Percentiles rank a stretch among this genome's conserved stretches.
Evolutionary conservation across 2,329 filamentous ascomycete species (phyloP).

Genomic region (Neocatenulostroma microsporum): DNA sequence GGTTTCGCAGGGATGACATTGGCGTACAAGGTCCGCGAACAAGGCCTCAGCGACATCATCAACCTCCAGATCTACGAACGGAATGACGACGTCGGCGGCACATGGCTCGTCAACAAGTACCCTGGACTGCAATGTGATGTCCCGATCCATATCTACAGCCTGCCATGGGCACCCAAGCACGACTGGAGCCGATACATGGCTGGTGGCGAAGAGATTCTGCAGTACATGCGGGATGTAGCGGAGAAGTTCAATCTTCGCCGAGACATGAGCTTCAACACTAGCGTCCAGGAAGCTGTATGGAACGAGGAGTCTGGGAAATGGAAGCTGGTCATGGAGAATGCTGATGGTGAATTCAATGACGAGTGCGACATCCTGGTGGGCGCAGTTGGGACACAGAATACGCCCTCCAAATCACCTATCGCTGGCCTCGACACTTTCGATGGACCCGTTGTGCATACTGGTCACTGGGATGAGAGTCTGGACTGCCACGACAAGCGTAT

Average conservation of each 20-base stretch:
- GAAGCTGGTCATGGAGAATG: conserved; percentile 27
- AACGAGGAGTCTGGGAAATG: conserved; percentile 31
- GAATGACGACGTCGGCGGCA: conserved; percentile 34
- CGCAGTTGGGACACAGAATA: conserved; percentile 21
- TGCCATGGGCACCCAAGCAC: conserved; percentile 28
- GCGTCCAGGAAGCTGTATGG: conserved; percentile 33
- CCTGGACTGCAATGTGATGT: conserved; percentile 38
- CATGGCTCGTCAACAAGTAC: conserved; percentile 35
- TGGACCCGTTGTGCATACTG: conserved; percentile 29
- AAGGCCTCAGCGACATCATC: conserved; percentile 24
- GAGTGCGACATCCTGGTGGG: conserved; percentile 32
- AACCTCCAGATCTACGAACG: conserved; percentile 38
- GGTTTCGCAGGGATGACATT: conserved; percentile 33
- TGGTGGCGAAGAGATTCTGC: conserved; percentile 33
- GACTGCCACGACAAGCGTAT: conserved; percentile 24
- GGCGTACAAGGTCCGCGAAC: conserved; percentile 35
- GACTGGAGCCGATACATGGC: conserved; percentile 29
- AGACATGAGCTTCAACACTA: conserved; percentile 31
- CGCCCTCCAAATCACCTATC: conserved; percentile 29
- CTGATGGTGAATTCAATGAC: conserved; percentile 20
- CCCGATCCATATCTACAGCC: conserved; percentile 30
- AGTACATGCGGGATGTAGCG: conserved; percentile 34
- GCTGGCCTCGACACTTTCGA: conserved; percentile 28
- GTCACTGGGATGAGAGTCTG: conserved; percentile 24
- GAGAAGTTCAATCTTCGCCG: conserved; percentile 34